Conservation (phyloP, 2,329 filamentous ascomycete species). For the Aspergillus quadricinctus region DNA sequence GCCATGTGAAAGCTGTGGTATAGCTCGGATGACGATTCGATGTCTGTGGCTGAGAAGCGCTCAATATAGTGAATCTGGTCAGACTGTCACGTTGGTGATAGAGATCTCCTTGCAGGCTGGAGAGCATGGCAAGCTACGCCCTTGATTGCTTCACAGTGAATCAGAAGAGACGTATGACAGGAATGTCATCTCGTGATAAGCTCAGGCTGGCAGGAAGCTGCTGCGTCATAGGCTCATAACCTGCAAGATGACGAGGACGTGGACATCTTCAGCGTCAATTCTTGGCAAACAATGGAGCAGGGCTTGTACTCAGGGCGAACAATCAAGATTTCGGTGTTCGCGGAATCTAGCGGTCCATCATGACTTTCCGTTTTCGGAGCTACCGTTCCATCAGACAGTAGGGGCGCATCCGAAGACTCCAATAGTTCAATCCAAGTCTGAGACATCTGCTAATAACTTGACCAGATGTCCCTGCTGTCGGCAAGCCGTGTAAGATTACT, state of each 20-base stretch:
- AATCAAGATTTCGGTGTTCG: background rate
- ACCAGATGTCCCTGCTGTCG: background rate
- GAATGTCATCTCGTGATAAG: background rate
- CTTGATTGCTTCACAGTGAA: background rate
- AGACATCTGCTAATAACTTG: background rate
- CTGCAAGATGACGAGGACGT: background rate
- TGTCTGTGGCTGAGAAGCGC: background rate
- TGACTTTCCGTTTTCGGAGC: conserved; percentile 13
- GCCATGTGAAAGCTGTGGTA: background rate
- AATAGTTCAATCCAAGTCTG: background rate
- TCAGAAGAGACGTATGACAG: background rate
- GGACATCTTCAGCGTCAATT: background rate
- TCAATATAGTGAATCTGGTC: background rate
- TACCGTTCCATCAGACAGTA: conserved; percentile 13
- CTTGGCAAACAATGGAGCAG: background rate
- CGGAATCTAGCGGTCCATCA: background rate
- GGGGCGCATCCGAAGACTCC: background rate
- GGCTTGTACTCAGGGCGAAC: background rate
- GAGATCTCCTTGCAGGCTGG: background rate
- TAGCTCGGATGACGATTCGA: background rate
- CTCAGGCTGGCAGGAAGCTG: background rate
- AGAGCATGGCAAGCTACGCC: background rate
- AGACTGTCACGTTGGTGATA: background rate
- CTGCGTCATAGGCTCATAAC: background rate
- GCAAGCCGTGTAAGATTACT: background rate